phyloP scores from a whole-genome alignment of 192 early-diverging fungal genomes.

The Dissophora globulifera region DNA sequence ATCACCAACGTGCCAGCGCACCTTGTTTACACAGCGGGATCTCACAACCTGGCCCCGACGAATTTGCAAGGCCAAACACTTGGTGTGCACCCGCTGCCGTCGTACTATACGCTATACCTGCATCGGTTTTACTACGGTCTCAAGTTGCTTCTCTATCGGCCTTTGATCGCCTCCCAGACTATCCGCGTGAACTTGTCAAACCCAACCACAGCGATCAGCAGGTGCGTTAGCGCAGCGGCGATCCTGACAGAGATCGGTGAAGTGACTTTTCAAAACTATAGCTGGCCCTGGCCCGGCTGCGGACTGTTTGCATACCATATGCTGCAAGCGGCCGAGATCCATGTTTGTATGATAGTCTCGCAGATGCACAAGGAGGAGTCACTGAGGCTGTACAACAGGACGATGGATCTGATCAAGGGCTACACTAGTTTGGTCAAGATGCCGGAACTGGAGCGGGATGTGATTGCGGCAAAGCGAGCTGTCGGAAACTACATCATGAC shows the following conservation, averaged over 20 bases:
- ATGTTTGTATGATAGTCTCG: conserved; percentile 21
- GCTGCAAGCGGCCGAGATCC: conserved; percentile 34
- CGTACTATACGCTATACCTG: conserved; percentile 43
- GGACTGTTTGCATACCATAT: conserved; percentile 44
- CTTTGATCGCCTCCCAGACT: conserved; percentile 8
- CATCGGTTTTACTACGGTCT: conserved; percentile 43
- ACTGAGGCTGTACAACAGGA: conserved; percentile 9
- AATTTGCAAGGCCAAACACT: neutral
- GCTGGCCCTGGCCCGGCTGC: conserved; percentile 48
- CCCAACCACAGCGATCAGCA: conserved; percentile 13
- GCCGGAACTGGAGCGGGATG: conserved; percentile 1
- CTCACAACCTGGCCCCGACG: neutral
- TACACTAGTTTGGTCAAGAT: conserved; percentile 16
- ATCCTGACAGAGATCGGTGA: conserved; percentile 33
- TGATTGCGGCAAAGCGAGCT: conserved; percentile 8
- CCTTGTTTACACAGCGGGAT: conserved; percentile 6
- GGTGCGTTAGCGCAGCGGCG: conserved; percentile 10
- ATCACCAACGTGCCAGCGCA: conserved; percentile 16
- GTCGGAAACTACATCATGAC: conserved; percentile 6
- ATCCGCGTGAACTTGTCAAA: conserved; percentile 11
- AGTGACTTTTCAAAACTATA: conserved; percentile 35
- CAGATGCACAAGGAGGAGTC: no score
- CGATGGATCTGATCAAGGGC: conserved; percentile 26
- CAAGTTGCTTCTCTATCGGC: conserved; percentile 31
- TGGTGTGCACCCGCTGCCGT: neutral